Conservation (phyloP, 2,329 filamentous ascomycete species). For the Thermoascus crustaceus region DNA sequence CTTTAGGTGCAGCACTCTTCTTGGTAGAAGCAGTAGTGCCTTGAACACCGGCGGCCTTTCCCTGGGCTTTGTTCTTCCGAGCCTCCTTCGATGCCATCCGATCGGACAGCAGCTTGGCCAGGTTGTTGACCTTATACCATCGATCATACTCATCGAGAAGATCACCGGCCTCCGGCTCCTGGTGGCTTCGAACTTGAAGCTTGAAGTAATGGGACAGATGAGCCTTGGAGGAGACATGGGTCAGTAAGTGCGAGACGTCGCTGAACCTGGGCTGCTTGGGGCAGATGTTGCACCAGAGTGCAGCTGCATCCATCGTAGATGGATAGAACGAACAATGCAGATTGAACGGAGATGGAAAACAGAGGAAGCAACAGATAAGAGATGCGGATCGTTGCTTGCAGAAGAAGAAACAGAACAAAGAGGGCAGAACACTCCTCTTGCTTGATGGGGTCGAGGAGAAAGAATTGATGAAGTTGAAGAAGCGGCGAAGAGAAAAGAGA, state of each 20-base stretch:
- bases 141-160: conserved; percentile 61
- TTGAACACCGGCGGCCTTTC: conserved; percentile 5
- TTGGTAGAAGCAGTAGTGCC: conserved; percentile 4
- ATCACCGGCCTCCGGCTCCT: conserved; percentile 56
- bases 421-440: conserved; percentile 15
- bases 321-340: conserved; percentile 8
- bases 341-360: too few relatives aligned
- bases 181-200: conserved; percentile 61
- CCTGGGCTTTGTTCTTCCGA: conserved; percentile 44
- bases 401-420: conserved; percentile 17
- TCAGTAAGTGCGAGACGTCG: conserved; percentile 84
- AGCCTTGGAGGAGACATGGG: conserved; percentile 86
- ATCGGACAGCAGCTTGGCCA: conserved; percentile 67
- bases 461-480: conserved; percentile 11
- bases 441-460: conserved; percentile 7
- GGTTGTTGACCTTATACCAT: conserved; percentile 67
- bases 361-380: conserved; percentile 20
- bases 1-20: conserved; percentile 5
- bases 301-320: conserved; percentile 43
- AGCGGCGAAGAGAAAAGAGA: conserved; percentile 14
- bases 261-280: conserved; percentile 73
- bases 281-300: conserved; percentile 75
- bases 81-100: conserved; percentile 68
- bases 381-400: conserved; percentile 13
- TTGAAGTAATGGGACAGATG: conserved; percentile 80